Percentiles rank a stretch among this genome's conserved stretches.
phyloP scores from a whole-genome alignment of 768 basidiomycete genomes.

The Rhodotorula graminis region DNA sequence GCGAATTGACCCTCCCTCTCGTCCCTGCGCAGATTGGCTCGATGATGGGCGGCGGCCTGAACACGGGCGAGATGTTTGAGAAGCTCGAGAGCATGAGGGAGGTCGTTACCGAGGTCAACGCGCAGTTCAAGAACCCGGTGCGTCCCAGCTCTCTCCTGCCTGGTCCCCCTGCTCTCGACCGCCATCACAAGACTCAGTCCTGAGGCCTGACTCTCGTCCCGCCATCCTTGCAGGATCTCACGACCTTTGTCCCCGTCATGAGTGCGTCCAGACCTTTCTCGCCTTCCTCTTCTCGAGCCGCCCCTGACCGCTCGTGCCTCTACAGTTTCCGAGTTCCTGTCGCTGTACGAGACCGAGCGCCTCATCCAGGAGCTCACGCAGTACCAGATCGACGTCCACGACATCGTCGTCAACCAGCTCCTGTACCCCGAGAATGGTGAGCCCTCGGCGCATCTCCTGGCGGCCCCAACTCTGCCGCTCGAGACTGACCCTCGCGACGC shows the following conservation, averaged over 20 bases:
- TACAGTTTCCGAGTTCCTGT: conserved; percentile 93
- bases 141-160: conserved; percentile 44
- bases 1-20: too few relatives aligned
- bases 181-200: too few relatives aligned
- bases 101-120: conserved; percentile 96
- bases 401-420: conserved; percentile 96
- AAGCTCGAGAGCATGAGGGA: conserved; percentile 95
- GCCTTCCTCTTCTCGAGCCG: too few relatives aligned
- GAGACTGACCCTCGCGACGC: background rate
- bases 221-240: conserved; percentile 70
- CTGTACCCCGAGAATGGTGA: conserved; percentile 84
- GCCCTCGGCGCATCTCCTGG: conserved; percentile 41
- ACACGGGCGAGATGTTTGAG: conserved; percentile 92
- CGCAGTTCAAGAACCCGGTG: conserved; percentile 97
- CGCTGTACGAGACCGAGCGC: conserved; percentile 96
- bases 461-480: too few relatives aligned
- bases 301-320: conserved; percentile 55
- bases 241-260: conserved; percentile 80
- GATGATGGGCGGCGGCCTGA: conserved; percentile 88
- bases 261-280: conserved; percentile 9
- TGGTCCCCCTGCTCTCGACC: too few relatives aligned
- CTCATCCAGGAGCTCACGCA: conserved; percentile 72
- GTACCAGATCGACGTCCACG: conserved; percentile 81
- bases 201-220: background rate
- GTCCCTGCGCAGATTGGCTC: conserved; percentile 93